Evolutionary conservation across 148 eudicot genomes (phyloP), one percentile per base, ranked within the genome.

Genomic region (Talinum fruticosum): DNA sequence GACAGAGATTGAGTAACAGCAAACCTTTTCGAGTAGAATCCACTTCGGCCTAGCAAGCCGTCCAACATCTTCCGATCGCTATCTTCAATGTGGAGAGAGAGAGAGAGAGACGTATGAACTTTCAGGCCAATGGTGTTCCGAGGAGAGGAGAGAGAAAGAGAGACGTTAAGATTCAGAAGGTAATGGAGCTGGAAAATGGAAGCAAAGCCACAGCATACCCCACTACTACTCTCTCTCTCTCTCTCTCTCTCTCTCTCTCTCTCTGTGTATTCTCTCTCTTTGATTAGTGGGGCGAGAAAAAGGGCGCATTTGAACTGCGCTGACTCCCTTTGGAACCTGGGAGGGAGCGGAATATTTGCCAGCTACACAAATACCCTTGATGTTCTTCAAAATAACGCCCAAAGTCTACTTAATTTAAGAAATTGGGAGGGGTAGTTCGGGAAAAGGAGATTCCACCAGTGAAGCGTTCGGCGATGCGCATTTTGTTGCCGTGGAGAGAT

Each of bases 21-120:
- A 49, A 79, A 90, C 94, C 94, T 88, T 86, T 87, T 90, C 61
- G 85, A 80, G 86, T 82, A 83, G 76, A 88, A 88, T 12, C 86
- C 91, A 36, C 90, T 88, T 23, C 87, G 80, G 26, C 88, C 90
- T 14, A 90, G 69, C 57, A 91, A 74, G 24, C 91, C 91, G 84
- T 88, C 91, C 72, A 91, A 79, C 96, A 91, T 91, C 75, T 28
- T 82, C 70, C 78, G 79, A 76, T 53, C 84, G 54, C 41, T 44
- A 23, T 44, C 59, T n/a, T 1, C 28, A 54, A 53, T 45, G 45
- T 41, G 45, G 35, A 75, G 70, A 38, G 21, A 65, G 75, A 49
- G 79, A 76, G 59, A 45, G 61, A 66, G 38, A 54, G 72, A n/a
- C n/a, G n/a, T n/a, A n/a, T n/a, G n/a, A n/a, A n/a, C n/a, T n/a